Conservation (phyloP, 371 early-diverging fungal species). For the Choanephora cucurbitarum region DNA sequence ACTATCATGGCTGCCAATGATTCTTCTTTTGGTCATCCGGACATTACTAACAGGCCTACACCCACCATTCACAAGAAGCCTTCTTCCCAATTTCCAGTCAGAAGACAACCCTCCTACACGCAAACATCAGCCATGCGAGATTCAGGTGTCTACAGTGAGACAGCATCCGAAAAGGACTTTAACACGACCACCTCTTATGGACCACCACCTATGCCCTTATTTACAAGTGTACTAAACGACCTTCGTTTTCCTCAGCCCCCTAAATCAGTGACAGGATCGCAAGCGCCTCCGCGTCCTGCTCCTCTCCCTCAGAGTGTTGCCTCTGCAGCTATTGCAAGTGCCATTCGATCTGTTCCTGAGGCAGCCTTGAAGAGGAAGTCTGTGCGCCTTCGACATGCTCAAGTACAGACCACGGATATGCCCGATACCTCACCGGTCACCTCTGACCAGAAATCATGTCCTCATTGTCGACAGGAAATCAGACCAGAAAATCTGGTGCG, state of each 20-base stretch:
- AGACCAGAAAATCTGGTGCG: neutral
- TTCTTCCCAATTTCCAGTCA: neutral
- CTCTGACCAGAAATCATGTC: conserved; percentile 22
- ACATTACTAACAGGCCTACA: neutral
- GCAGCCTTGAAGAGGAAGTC: conserved; percentile 42
- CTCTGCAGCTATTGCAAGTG: conserved; percentile 38
- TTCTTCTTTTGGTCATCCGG: neutral
- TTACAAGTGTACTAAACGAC: conserved; percentile 18
- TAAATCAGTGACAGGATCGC: neutral
- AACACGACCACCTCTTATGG: conserved; percentile 9
- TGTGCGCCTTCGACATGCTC: conserved; percentile 37
- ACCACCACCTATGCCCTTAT: conserved; percentile 5
- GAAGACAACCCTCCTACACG: neutral
- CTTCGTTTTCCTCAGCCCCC: conserved; percentile 39
- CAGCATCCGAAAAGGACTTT: conserved; percentile 30
- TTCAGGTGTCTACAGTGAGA: conserved; percentile 46
- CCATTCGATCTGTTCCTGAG: conserved; percentile 28
- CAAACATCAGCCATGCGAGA: conserved; percentile 19
- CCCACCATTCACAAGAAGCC: neutral
- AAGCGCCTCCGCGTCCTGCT: conserved; percentile 34
- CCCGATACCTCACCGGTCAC: neutral
- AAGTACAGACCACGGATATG: conserved; percentile 33
- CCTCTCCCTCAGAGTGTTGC: conserved; percentile 38
- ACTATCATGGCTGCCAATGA: too few relatives aligned
- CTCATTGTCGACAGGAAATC: conserved; percentile 32